Conservation (phyloP, 106 monocot species). For the Dendrobium nobile region DNA sequence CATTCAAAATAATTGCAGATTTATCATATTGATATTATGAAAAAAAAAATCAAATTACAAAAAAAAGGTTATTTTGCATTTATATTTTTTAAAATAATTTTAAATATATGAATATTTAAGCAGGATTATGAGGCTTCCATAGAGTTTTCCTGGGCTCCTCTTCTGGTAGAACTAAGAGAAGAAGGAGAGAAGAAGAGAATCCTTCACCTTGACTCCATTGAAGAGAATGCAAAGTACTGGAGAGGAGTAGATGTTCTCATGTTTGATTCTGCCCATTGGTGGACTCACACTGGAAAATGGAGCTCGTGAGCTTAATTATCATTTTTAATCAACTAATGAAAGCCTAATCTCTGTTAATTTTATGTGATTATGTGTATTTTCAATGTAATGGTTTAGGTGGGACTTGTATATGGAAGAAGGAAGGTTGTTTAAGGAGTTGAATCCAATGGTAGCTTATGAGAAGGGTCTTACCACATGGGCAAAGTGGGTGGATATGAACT, state of each 20-base stretch:
- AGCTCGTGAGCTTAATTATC: constrained; percentile 27
- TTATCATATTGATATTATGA: background rate
- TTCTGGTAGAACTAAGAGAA: constrained; percentile 34
- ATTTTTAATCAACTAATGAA: no score
- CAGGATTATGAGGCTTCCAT: constrained; percentile 38
- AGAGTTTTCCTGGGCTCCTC: constrained; percentile 44
- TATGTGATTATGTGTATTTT: background rate
- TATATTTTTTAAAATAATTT: background rate
- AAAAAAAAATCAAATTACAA: background rate
- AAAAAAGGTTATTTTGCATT: background rate
- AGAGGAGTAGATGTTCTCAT: constrained; percentile 41
- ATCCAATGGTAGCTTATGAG: constrained; percentile 59
- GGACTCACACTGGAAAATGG: constrained; percentile 69
- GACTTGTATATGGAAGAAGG: constrained; percentile 38
- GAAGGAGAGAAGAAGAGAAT: constrained; percentile 20
- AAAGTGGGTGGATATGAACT: constrained; percentile 49
- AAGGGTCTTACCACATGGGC: constrained; percentile 68
- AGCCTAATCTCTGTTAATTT: background rate
- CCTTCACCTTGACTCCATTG: constrained; percentile 47
- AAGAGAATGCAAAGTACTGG: constrained; percentile 54
- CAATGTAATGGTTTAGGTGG: constrained; percentile 24
- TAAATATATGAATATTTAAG: background rate
- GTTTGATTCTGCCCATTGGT: constrained; percentile 73
- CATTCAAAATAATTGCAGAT: background rate
- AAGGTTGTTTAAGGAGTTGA: constrained; percentile 31